Evolutionary conservation across 2,329 filamentous ascomycete species (phyloP), one percentile per base, ranked within the genome.

Genomic region (Phialocephala subalpina): DNA sequence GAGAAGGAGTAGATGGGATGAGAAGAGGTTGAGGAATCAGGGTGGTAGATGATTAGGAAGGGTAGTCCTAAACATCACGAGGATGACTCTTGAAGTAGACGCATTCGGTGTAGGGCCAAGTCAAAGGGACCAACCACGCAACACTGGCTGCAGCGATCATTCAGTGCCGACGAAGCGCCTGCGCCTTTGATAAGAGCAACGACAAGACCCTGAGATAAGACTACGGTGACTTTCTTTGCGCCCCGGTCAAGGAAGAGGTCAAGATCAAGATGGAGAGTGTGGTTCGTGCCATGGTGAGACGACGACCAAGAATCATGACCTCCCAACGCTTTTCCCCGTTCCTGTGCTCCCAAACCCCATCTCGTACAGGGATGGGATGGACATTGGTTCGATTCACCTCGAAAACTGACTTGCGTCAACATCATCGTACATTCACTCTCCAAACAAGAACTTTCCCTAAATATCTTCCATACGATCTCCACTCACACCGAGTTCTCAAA

Each of bases 251-350:
- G 45, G 22, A 49, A 49, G 45, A 22, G 9, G n/a, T 9, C 20
- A 49, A 49, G 45, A 12, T 16, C 18, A n/a, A 12, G 5, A 12
- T 42, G 12, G 38, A 42, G 38, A 42, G 4, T 4, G 49, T 29
- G 49, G 49, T 53, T 29, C 22, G 49, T 33, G 25, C 29, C 49
- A 53, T 7, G 49, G 49, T 53, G 49, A 53, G 49, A 53, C 49
- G 49, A 53, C 11, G 25, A 29, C 49, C 49, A 53, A 33, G 49
- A 53, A 53, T 27, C 27, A 33, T 33, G 49, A n/a, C 49, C 14
- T 53, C 49, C 49, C 49, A 53, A 53, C 49, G 49, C 49, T 53
- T 53, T 49, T 22, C 25, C 49, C 49, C 49, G 49, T 53, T 53
- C 12, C 22, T 33, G 49, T 53, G 27, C 25, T 53, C 49, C 49